Conservation (phyloP, 2,329 filamentous ascomycete species). For the Tolypocladium inflatum region DNA sequence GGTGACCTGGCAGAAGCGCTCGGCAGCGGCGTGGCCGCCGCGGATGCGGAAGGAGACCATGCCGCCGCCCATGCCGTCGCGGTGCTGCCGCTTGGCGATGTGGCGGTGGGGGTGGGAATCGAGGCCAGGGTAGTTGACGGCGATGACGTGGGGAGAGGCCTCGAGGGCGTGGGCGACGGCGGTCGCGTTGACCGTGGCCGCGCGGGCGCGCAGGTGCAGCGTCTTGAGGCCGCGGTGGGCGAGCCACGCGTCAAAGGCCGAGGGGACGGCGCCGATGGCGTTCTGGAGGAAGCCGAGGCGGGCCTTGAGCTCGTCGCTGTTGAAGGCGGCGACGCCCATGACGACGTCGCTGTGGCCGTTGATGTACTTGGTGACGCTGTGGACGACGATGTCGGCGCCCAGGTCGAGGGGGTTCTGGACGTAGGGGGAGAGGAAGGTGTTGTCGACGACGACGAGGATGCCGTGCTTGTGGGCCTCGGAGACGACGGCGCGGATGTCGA, state of each 20-base stretch:
- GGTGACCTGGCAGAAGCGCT: slow-evolving; percentile 84
- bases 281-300: slow-evolving; percentile 90
- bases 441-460: slow-evolving; percentile 95
- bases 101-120: slow-evolving; percentile 76
- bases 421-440: slow-evolving; percentile 95
- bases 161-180: slow-evolving; percentile 70
- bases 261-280: slow-evolving; percentile 90
- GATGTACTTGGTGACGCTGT: slow-evolving; percentile 98
- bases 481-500: slow-evolving; percentile 84
- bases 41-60: slow-evolving; percentile 96
- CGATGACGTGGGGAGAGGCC: slow-evolving; percentile 68
- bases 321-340: slow-evolving; percentile 96
- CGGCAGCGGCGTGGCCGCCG: slow-evolving; percentile 76
- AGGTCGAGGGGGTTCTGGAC: slow-evolving; percentile 93
- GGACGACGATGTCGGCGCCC: slow-evolving; percentile 92
- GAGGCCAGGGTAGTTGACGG: slow-evolving; percentile 92
- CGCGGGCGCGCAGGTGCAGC: slow-evolving; percentile 80
- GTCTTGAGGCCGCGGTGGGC: slow-evolving; percentile 96
- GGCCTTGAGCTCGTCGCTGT: slow-evolving; percentile 67
- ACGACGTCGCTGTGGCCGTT: slow-evolving; percentile 95
- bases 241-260: slow-evolving; percentile 94
- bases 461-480: slow-evolving; percentile 77
- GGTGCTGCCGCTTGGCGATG: slow-evolving; percentile 85
- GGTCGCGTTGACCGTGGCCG: slow-evolving; percentile 74
- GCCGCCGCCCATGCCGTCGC: slow-evolving; percentile 86